phyloP scores from a whole-genome alignment of 192 early-diverging fungal species.

The Coemansia sp. region DNA sequence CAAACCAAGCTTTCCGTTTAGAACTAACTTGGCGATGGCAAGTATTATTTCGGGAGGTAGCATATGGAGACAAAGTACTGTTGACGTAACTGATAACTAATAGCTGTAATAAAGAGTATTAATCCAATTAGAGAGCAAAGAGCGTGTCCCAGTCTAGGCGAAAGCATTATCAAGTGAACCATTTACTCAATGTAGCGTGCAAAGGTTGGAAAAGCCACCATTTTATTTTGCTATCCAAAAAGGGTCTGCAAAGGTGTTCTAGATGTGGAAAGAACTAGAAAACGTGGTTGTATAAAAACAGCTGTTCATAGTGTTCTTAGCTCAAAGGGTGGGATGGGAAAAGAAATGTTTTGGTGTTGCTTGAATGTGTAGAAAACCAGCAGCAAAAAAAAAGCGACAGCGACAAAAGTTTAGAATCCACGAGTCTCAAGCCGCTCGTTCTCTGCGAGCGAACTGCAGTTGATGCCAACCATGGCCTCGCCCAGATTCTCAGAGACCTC shows the following conservation, averaged over 20 bases:
- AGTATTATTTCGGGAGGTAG: background rate
- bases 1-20: background rate
- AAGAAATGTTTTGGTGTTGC: background rate
- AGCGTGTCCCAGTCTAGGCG: no score
- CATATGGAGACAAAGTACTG: background rate
- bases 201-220: no score
- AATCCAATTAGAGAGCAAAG: background rate
- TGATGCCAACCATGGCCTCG: constrained; percentile 97
- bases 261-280: no score
- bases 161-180: no score
- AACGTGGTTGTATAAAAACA: no score
- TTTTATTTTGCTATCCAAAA: no score
- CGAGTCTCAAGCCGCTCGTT: constrained; percentile 52
- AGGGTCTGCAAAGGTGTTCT: no score
- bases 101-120: background rate
- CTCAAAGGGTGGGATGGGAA: background rate
- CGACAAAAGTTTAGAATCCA: constrained; percentile 13
- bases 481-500: constrained; percentile 89
- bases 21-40: background rate
- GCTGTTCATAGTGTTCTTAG: no score
- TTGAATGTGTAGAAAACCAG: background rate
- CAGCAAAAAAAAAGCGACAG: background rate
- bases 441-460: constrained; percentile 54
- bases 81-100: background rate
- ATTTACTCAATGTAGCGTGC: no score